Evolutionary conservation across 495 filamentous ascomycete species (phyloP).

Genomic region (Cenococcum geophilum): DNA sequence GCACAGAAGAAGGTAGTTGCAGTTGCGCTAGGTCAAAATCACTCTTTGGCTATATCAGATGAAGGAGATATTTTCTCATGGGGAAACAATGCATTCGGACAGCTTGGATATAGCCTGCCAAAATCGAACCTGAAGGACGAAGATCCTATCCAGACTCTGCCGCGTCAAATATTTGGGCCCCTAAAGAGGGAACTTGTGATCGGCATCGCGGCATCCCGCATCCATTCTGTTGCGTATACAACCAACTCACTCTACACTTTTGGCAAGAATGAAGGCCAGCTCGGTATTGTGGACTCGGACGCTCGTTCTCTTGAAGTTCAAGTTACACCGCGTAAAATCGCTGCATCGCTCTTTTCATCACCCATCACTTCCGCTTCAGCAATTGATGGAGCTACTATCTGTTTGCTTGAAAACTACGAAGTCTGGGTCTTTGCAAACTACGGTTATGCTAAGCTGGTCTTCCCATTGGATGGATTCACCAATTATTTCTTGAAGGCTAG

Average conservation of each 20-base stretch:
- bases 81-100: conserved; percentile 82
- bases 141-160: conserved; percentile 70
- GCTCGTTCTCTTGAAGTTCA: conserved; percentile 82
- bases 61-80: conserved; percentile 84
- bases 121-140: conserved; percentile 53
- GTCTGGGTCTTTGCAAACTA: conserved; percentile 92
- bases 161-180: conserved; percentile 84
- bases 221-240: conserved; percentile 88
- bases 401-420: conserved; percentile 77
- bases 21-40: conserved; percentile 82
- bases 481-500: conserved; percentile 60
- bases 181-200: conserved; percentile 78
- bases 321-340: conserved; percentile 74
- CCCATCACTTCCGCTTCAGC: conserved; percentile 75
- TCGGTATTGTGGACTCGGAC: conserved; percentile 91
- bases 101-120: conserved; percentile 72
- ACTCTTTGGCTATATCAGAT: conserved; percentile 75
- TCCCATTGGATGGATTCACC: conserved; percentile 67
- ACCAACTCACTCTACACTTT: conserved; percentile 79
- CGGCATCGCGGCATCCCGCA: conserved; percentile 81
- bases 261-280: conserved; percentile 91
- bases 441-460: conserved; percentile 78
- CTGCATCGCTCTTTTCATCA: conserved; percentile 74
- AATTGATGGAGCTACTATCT: conserved; percentile 82
- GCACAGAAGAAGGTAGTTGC: conserved; percentile 62